A percentile compares a stretch with the other conserved stretches of the same genome.
phyloP scores from a whole-genome alignment of 768 basidiomycete species.

The Rhizopogon vesiculosus region DNA sequence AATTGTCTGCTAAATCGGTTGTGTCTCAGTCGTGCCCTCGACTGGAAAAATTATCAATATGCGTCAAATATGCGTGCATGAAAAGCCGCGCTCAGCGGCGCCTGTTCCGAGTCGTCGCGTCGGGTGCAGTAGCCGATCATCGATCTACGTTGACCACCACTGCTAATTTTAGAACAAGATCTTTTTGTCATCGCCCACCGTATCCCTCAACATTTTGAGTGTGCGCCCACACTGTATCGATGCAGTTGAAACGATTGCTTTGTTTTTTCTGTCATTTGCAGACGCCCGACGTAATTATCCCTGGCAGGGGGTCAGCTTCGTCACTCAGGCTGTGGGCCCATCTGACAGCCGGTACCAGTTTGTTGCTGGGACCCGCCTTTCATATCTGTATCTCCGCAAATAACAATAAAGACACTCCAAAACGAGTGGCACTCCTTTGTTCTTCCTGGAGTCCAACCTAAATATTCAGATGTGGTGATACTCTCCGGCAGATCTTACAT shows the following conservation, averaged over 20 bases:
- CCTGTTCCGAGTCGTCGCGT: background rate
- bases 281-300: constrained; percentile 1
- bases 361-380: background rate
- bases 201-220: background rate
- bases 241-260: constrained; percentile 4
- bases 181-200: constrained; percentile 5
- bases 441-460: background rate
- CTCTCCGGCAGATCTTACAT: background rate
- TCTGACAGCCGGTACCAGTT: background rate
- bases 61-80: background rate
- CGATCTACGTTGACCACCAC: background rate
- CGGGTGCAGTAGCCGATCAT: background rate
- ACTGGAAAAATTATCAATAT: too few species aligned
- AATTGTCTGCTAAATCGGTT: too few species aligned
- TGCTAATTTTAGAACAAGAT: constrained; percentile 17
- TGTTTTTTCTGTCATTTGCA: constrained; percentile 1
- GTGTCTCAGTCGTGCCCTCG: too few species aligned
- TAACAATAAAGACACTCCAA: constrained; percentile 8
- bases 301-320: background rate
- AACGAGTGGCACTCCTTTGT: constrained; percentile 6
- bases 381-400: background rate
- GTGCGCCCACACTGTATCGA: constrained; percentile 8
- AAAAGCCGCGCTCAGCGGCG: background rate
- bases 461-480: background rate
- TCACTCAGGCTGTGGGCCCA: background rate